A percentile compares a stretch with the other conserved stretches of the same genome.
These are phyloP conservation scores for Triticum aestivum DNA, from an alignment of 176 grass and related monocot species.

Conservation along the genomic window DNA sequence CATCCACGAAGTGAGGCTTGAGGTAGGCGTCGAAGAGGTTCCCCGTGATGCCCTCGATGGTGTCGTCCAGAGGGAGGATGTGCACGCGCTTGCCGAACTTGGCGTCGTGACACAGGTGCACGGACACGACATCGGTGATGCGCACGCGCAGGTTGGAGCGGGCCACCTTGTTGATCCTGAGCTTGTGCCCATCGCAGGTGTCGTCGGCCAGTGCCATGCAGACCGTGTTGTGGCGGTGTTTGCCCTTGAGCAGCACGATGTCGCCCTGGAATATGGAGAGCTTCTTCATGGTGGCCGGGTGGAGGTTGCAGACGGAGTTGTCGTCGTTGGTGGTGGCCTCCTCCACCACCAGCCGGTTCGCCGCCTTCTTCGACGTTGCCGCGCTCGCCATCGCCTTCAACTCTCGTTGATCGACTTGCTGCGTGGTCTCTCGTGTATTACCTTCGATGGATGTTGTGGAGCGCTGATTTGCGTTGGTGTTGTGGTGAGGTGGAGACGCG, in stretches of 20 bases:
- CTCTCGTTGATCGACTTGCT: neutral
- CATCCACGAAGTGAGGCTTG: conserved; percentile 53
- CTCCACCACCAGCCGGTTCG: conserved; percentile 60
- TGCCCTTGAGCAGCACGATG: conserved; percentile 59
- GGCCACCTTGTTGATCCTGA: conserved; percentile 48
- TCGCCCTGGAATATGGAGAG: conserved; percentile 53
- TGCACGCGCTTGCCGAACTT: conserved; percentile 48
- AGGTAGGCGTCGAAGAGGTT: conserved; percentile 63
- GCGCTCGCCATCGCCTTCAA: neutral
- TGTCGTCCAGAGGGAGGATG: conserved; percentile 58
- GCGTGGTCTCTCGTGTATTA: neutral
- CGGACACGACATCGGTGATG: conserved; percentile 58
- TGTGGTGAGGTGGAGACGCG: neutral
- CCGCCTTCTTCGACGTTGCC: conserved; percentile 26
- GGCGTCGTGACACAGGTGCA: conserved; percentile 54
- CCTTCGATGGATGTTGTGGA: neutral
- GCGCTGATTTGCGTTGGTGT: neutral
- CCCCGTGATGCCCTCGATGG: conserved; percentile 48
- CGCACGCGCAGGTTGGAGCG: conserved; percentile 58
- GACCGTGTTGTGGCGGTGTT: conserved; percentile 59
- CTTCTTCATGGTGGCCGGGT: conserved; percentile 58
- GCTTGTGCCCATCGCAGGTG: conserved; percentile 42
- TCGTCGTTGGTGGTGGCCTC: conserved; percentile 37
- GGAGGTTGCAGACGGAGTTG: conserved; percentile 41
- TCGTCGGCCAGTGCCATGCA: conserved; percentile 48